phyloP scores from a whole-genome alignment of 306 rosid species.

The Quercus alba region DNA sequence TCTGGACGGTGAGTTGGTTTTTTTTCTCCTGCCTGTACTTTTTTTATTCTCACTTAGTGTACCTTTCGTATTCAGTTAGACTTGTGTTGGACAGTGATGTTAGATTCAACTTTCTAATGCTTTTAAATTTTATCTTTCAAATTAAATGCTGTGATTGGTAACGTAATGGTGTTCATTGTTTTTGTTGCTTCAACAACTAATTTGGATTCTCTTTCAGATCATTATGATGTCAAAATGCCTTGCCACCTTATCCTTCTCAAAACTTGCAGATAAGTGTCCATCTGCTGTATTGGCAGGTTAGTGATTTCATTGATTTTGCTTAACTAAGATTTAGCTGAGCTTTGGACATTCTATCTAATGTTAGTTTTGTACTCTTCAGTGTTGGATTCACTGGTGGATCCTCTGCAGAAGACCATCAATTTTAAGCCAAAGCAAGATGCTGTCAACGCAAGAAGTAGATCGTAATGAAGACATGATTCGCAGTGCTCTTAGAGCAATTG shows the following conservation, averaged over 20 bases:
- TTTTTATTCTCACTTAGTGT: not conserved
- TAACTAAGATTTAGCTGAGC: not conserved
- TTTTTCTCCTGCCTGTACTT: not conserved
- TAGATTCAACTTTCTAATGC: no score
- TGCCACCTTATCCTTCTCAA: conserved; percentile 97
- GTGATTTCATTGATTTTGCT: conserved; percentile 21
- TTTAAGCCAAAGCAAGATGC: conserved; percentile 98
- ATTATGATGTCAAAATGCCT: conserved; percentile 99
- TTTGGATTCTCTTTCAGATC: conserved; percentile 52
- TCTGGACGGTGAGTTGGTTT: conserved; percentile 75
- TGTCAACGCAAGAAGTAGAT: conserved; percentile 98
- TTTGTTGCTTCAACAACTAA: not conserved
- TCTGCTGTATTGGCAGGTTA: conserved; percentile 93
- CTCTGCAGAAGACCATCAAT: conserved; percentile 92
- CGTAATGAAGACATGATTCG: conserved; percentile 99
- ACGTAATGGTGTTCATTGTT: not conserved
- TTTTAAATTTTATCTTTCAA: no score
- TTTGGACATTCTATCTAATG: conserved; percentile 1
- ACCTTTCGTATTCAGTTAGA: not conserved
- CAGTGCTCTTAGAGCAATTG: conserved; percentile 96
- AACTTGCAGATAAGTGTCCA: conserved; percentile 95
- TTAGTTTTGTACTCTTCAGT: conserved; percentile 46
- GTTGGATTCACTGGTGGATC: conserved; percentile 97
- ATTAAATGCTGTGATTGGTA: no score
- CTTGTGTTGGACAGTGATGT: not conserved